phyloP scores from a whole-genome alignment of 495 filamentous ascomycete genomes.

The Xylaria flabelliformis region DNA sequence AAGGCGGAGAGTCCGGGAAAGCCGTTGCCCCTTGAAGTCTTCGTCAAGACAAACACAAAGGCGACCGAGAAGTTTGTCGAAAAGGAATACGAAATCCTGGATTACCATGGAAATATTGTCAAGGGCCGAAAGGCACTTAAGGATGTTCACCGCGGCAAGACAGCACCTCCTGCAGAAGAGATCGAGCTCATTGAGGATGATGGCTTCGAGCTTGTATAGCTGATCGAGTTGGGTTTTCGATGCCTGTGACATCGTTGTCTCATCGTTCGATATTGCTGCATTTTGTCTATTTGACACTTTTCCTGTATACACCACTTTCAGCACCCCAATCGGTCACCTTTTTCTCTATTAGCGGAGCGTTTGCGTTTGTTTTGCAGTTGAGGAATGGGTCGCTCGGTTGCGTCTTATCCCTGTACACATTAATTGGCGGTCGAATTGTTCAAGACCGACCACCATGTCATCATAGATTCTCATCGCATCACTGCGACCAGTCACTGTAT shows the following conservation, averaged over 20 bases:
- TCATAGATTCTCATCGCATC: constrained; percentile 17
- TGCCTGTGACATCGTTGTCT: not conserved
- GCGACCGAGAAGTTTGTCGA: constrained; percentile 55
- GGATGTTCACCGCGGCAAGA: constrained; percentile 42
- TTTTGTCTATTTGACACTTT: not conserved
- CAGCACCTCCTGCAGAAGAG: constrained; percentile 20
- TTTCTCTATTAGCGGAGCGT: constrained; percentile 19
- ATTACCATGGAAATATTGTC: constrained; percentile 50
- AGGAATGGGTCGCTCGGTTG: constrained; percentile 1
- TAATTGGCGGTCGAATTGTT: not conserved
- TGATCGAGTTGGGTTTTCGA: not conserved
- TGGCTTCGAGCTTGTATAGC: constrained; percentile 54
- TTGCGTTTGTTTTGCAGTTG: not conserved
- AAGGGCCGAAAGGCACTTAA: constrained; percentile 51
- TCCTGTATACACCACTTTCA: constrained; percentile 1
- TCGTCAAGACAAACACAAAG: constrained; percentile 48
- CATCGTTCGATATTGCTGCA: constrained; percentile 1
- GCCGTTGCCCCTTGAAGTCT: constrained; percentile 50
- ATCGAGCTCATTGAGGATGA: constrained; percentile 46
- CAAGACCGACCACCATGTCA: not conserved
- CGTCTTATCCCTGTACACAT: constrained; percentile 4
- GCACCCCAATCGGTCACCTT: not conserved
- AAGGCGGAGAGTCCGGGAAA: constrained; percentile 45
- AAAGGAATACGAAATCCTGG: constrained; percentile 56
- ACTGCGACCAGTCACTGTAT: constrained; percentile 3